A percentile compares a stretch with the other conserved stretches of the same genome.
Conservation (phyloP, 768 basidiomycete genomes). For the Boletus patriciae region DNA sequence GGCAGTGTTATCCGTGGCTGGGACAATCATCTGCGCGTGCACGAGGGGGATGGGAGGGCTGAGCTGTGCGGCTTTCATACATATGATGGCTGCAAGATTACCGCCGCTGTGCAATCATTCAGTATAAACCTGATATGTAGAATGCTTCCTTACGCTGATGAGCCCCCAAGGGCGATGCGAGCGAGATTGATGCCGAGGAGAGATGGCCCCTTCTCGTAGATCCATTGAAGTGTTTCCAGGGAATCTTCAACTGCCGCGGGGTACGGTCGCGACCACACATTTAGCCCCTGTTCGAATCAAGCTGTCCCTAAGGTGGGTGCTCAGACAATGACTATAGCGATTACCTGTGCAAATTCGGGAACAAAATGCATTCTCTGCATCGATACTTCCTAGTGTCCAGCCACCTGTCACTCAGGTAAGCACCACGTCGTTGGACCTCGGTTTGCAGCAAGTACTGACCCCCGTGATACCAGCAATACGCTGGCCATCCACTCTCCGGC, state of each 20-base stretch:
- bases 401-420: constrained; percentile 48
- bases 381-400: constrained; percentile 72
- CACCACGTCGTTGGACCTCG: neutral
- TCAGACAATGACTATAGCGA: neutral
- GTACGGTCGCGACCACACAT: constrained; percentile 36
- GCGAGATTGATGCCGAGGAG: constrained; percentile 49
- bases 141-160: constrained; percentile 52
- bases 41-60: constrained; percentile 51
- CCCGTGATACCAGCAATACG: constrained; percentile 74
- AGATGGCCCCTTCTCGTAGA: constrained; percentile 41
- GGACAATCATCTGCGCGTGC: constrained; percentile 70
- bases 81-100: constrained; percentile 66
- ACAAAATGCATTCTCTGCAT: constrained; percentile 58
- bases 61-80: constrained; percentile 59
- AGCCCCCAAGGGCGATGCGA: constrained; percentile 68
- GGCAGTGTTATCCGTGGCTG: constrained; percentile 75
- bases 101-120: constrained; percentile 53
- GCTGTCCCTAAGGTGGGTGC: neutral
- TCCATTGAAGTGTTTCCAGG: constrained; percentile 38
- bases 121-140: neutral
- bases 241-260: constrained; percentile 36
- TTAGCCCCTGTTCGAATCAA: constrained; percentile 22
- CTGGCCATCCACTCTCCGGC: constrained; percentile 64
- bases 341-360: constrained; percentile 32
- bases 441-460: constrained; percentile 38